Evolutionary conservation across 2,329 filamentous ascomycete species (phyloP), one percentile per base, ranked within the genome.

Genomic region (Chaetomium olivaceum): DNA sequence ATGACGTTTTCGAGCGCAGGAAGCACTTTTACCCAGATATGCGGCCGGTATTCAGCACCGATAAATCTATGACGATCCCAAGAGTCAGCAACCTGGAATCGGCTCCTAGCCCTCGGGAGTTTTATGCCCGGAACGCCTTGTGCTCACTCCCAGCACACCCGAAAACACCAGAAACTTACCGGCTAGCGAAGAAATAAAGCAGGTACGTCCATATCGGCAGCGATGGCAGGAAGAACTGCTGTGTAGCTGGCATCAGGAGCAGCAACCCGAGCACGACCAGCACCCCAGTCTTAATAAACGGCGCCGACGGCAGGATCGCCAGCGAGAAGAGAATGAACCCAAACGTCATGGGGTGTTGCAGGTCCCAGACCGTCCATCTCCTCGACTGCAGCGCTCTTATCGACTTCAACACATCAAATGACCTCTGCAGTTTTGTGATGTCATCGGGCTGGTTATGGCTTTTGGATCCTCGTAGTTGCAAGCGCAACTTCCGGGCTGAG

Each of bases 1-100:
- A 98, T 85, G 68, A 98, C 95, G 78, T 98, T 97, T 80, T 98
- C 94, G 69, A 98, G 86, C 21, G 94, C 92, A 4, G 94, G 94
- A 43, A 98, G 85, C 31, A 98, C 92, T 74, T 93, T 92, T 71
- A 97, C 94, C 91, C 93, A 97, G 73, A 97, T 97, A 68, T 92
- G 90, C 66, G 93, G 93, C 71, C 94, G 89, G 81, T 93, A 95
- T 75, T 94, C 91, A 71, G 88, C 86, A 46, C 92, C 91, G 72
- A 97, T 93, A 80, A 96, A 97, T 75, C 93, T 96, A 74, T 12
- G 65, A 2, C 48, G 46, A 25, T 5, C 2, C 14, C 39, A 43
- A 43, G 14, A 2, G 64, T 65, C 60, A 68, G 67, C 51, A 33
- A 61, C 39, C 39, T 43, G 36, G 6, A 16, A 31, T 4, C 39